Conservation (phyloP, 208 protist genomes). For the Endotrypanum monterogeii region DNA sequence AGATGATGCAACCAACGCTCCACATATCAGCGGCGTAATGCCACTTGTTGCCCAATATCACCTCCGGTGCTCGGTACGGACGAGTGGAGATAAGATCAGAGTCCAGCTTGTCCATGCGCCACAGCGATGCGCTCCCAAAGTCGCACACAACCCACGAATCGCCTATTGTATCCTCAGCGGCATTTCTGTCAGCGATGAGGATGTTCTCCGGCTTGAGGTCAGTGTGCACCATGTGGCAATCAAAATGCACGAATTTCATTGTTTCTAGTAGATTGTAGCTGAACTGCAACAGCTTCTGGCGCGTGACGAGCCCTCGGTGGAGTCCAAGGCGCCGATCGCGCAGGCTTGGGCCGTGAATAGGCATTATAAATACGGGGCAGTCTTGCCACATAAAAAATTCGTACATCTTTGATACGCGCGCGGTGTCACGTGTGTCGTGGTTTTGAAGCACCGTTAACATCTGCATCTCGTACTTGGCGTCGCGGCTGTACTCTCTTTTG, state of each 20-base stretch:
- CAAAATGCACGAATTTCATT: constrained; percentile 77
- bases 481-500: constrained; percentile 76
- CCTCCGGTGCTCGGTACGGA: constrained; percentile 92
- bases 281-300: constrained; percentile 52
- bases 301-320: constrained; percentile 56
- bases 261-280: constrained; percentile 77
- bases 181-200: constrained; percentile 72
- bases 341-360: constrained; percentile 74
- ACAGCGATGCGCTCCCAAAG: constrained; percentile 88
- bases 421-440: constrained; percentile 41
- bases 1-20: constrained; percentile 93
- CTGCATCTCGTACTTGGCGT: constrained; percentile 76
- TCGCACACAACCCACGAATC: constrained; percentile 81
- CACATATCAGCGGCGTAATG: constrained; percentile 94
- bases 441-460: constrained; percentile 70
- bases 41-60: constrained; percentile 88
- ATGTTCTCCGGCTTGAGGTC: constrained; percentile 98
- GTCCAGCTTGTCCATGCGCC: constrained; percentile 69
- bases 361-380: constrained; percentile 83
- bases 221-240: constrained; percentile 94
- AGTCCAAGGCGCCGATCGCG: constrained; percentile 72
- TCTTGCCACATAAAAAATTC: constrained; percentile 79
- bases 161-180: constrained; percentile 49
- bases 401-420: constrained; percentile 61
- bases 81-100: constrained; percentile 88